A percentile compares a stretch with the other conserved stretches of the same genome.
phyloP scores from a whole-genome alignment of 1,284 basidiomycete species.

The Sparassis latifolia region DNA sequence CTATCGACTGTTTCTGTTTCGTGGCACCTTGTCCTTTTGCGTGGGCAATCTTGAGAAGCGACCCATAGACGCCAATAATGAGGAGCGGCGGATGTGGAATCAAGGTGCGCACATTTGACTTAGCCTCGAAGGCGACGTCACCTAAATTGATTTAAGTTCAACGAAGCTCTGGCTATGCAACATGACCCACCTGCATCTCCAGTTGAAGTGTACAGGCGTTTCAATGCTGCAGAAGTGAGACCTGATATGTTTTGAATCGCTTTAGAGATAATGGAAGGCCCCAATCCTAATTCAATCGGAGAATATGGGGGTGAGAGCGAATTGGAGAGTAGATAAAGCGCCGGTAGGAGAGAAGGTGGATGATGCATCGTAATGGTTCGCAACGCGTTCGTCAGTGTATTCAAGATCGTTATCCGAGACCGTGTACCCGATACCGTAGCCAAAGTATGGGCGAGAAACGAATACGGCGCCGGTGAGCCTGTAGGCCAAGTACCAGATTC shows the following conservation, averaged over 20 bases:
- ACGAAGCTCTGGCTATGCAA: neutral
- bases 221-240: constrained; percentile 60
- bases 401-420: constrained; percentile 77
- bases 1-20: constrained; percentile 72
- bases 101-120: constrained; percentile 72
- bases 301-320: constrained; percentile 77
- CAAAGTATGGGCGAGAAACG: constrained; percentile 76
- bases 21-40: constrained; percentile 72
- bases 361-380: constrained; percentile 67
- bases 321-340: constrained; percentile 90
- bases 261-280: constrained; percentile 70
- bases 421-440: constrained; percentile 69
- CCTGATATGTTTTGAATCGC: constrained; percentile 84
- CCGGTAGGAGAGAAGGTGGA: constrained; percentile 63
- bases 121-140: constrained; percentile 82
- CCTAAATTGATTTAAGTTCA: neutral
- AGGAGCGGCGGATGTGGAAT: constrained; percentile 67
- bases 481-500: constrained; percentile 31
- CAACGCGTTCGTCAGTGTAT: constrained; percentile 77
- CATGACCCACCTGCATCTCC: constrained; percentile 50
- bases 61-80: constrained; percentile 58
- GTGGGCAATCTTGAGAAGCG: constrained; percentile 57
- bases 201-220: constrained; percentile 53
- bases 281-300: constrained; percentile 71
- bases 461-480: constrained; percentile 59